Percentiles rank a stretch among this genome's conserved stretches.
These are phyloP conservation scores for Neoascochyta sp. DNA, from an alignment of 2,329 filamentous ascomycete species.

Conservation along the genomic window DNA sequence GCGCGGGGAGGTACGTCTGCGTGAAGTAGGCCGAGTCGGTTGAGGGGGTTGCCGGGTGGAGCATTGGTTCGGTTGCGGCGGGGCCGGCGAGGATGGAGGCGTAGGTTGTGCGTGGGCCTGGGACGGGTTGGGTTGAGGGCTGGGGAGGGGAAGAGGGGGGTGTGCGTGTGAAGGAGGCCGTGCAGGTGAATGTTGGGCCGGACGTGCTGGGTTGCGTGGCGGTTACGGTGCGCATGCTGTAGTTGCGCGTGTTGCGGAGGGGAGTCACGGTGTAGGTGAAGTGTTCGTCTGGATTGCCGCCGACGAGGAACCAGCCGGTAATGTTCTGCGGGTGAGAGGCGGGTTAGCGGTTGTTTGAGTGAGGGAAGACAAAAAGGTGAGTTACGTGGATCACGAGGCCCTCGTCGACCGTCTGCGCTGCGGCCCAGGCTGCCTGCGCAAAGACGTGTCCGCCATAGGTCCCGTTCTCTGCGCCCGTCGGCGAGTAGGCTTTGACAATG, in stretches of 20 bases:
- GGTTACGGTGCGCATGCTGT: constrained; percentile 52
- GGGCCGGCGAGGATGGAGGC: constrained; percentile 32
- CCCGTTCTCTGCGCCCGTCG: constrained; percentile 39
- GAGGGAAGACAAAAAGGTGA: not conserved
- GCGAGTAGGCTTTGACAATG: constrained; percentile 42
- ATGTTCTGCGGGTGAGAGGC: constrained; percentile 50
- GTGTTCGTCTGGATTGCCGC: constrained; percentile 46
- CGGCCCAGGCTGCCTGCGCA: constrained; percentile 56
- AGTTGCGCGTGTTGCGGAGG: constrained; percentile 51
- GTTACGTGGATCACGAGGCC: constrained; percentile 52
- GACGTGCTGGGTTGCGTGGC: constrained; percentile 44
- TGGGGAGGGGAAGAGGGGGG: constrained; percentile 35
- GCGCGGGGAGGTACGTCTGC: constrained; percentile 26
- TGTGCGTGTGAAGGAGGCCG: constrained; percentile 51
- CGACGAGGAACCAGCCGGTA: constrained; percentile 52
- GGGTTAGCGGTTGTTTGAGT: constrained; percentile 1
- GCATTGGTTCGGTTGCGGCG: constrained; percentile 28
- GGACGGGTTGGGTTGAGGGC: constrained; percentile 35
- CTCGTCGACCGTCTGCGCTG: constrained; percentile 50
- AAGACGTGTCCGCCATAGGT: constrained; percentile 57
- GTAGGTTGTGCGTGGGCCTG: constrained; percentile 38
- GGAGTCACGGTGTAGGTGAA: constrained; percentile 52
- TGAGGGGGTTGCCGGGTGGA: constrained; percentile 17
- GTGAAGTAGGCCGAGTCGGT: constrained; percentile 24
- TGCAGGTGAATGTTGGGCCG: constrained; percentile 50